Conservation (phyloP, 495 filamentous ascomycete genomes). For the Hypomontagnella monticulosa region DNA sequence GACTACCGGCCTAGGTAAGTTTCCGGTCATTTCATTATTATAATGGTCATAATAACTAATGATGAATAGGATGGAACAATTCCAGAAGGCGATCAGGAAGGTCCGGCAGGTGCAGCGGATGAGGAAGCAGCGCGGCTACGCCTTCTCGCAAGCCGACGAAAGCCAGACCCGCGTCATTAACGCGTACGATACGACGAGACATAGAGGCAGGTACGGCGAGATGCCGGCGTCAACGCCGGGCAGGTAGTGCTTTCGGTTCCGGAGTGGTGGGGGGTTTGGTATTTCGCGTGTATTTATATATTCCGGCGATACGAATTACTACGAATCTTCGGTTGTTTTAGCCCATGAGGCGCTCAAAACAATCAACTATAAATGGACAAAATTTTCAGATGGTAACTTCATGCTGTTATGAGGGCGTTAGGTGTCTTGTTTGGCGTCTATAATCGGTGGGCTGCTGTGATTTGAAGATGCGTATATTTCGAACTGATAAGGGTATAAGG, state of each 20-base stretch:
- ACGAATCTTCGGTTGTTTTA: conserved; percentile 16
- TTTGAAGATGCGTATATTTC: too few relatives aligned
- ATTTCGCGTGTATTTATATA: conserved; percentile 31
- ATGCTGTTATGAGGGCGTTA: neutral
- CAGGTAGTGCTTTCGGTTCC: conserved; percentile 29
- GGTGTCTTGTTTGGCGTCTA: too few relatives aligned
- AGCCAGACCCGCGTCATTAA: conserved; percentile 91
- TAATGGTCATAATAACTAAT: conserved; percentile 25
- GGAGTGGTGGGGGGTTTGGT: neutral
- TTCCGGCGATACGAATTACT: conserved; percentile 31
- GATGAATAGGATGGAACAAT: conserved; percentile 88
- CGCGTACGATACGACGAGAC: conserved; percentile 95
- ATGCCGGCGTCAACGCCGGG: conserved; percentile 77
- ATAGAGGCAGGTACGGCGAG: conserved; percentile 92
- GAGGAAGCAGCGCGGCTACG: conserved; percentile 98
- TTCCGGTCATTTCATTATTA: conserved; percentile 3
- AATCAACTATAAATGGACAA: conserved; percentile 6
- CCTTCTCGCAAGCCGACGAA: conserved; percentile 97
- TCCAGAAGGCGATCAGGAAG: conserved; percentile 99
- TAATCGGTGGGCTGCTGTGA: too few relatives aligned
- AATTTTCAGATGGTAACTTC: neutral
- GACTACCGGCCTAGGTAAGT: conserved; percentile 90
- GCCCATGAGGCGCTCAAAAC: neutral
- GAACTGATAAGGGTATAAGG: too few relatives aligned
- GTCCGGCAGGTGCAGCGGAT: conserved; percentile 98